Base-by-base conservation (phyloP, 129 eudicot genomes). In the Gnaphalium uliginosum region DNA sequence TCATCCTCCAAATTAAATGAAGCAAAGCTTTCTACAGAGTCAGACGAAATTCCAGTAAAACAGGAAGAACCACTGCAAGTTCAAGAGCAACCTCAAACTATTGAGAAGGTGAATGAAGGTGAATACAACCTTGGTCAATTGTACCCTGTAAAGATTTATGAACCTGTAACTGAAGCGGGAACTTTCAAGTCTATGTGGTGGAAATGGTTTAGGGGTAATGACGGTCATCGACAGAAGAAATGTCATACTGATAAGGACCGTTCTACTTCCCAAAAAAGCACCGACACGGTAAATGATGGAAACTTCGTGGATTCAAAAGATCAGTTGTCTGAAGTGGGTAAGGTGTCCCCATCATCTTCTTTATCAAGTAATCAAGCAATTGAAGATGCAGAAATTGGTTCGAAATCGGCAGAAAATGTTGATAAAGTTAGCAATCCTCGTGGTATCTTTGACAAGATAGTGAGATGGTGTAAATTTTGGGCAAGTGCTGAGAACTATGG, bases 401-500 rank as follows among this genome's bases (percentile, higher is more conserved):
- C 9, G 62, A 64, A 19, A 62, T 25, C 72, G 66, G 79, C 73
- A 63, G 80, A 23, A 62, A 74, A 50, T 48, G 67, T 21, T 69
- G 78, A 83, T 35, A 32, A 73, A 71, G 69, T 82, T 35, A 67
- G 64, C 24, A 56, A 69, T 69, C 78, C 67, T 63, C 67, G 74
- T 62, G 74, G 88, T 35, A 24, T 84, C 69, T 60, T 87, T 59
- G 66, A 54, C 54, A 72, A 63, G 77, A 51, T 86, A 25, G 69
- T 79, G 62, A 76, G 79, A 24, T 81, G 93, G 91, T 86, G 81
- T 85, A 89, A 78, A 22, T 82, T 69, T 73, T 80, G 85, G 90
- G 56, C 56, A 75, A 71, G 62, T 57, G 81, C 72, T 29, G 33
- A 76, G 29, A 63, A 72, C 19, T 19, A 73, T 63, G 88, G 68